Evolutionary conservation across 2,329 filamentous ascomycete species (phyloP), one percentile per base, ranked within the genome.

Genomic region (Sclerotiophoma versabilis): DNA sequence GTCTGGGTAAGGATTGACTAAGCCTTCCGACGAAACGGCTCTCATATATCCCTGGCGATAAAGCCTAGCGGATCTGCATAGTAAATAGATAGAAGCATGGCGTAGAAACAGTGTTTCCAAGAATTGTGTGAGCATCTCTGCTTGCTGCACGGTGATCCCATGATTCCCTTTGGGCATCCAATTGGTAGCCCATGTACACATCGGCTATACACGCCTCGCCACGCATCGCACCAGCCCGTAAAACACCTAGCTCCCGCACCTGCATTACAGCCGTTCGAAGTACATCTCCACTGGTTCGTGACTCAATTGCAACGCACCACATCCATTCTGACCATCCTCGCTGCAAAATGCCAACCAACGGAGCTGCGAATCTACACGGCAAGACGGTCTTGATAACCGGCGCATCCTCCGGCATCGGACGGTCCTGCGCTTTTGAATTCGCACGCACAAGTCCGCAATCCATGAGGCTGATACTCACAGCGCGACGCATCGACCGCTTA

Each of bases 301-400:
- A 20, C 25, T 30, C 25, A 15, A 17, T 17, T n/a, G 19, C 1
- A 37, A 22, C 19, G 12, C 14, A 33, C 22, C 20, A 12, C 34
- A 26, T 2, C 10, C 17, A 8, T 14, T 12, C 11, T 19, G 3
- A 2, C 6, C 6, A 14, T 11, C 15, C 23, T 29, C 4, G 5
- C 3, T 5, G 1, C 27, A 39, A 26, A 14, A 64, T 60, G 54
- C 50, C 53, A 3, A 47, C 47, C n/a, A 48, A 41, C 12, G 58
- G 89, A 39, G 82, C 82, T 59, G 89, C 90, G 75, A 92, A 91
- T 78, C 90, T 97, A 57, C 82, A 88, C 66, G 91, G 91, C 84
- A 97, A 97, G 80, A 97, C 91, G 10, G 81, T 98, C 54, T 78
- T 97, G 57, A 85, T 98, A 62, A 98, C 93, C 7, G 93, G 93